A percentile compares a stretch with the other conserved stretches of the same genome.
phyloP scores from a whole-genome alignment of 179 eudicot genomes.

The Heliamphora ciliata region DNA sequence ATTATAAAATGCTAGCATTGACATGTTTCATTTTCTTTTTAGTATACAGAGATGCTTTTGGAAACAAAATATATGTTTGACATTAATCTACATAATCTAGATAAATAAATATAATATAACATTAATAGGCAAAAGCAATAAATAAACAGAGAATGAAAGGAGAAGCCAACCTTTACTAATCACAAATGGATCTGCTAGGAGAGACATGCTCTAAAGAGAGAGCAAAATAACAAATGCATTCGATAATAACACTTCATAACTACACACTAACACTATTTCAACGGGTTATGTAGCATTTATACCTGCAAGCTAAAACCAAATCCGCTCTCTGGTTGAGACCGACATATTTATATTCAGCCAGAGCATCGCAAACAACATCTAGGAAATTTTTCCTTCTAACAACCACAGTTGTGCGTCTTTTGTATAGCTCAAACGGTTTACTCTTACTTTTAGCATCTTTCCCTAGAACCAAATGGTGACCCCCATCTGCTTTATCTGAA shows the following conservation, averaged over 20 bases:
- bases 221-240: neutral
- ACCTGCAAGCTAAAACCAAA: slow-evolving; percentile 94
- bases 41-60: neutral
- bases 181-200: neutral
- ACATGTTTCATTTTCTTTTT: neutral
- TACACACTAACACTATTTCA: neutral
- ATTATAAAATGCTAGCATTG: neutral
- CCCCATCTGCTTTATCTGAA: slow-evolving; percentile 28
- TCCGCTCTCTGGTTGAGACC: slow-evolving; percentile 87
- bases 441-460: slow-evolving; percentile 33
- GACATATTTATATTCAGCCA: slow-evolving; percentile 81
- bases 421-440: slow-evolving; percentile 64
- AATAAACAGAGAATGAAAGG: neutral
- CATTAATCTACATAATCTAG: neutral
- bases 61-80: neutral
- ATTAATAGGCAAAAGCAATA: too few species aligned
- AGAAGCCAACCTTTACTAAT: neutral
- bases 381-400: slow-evolving; percentile 58
- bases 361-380: slow-evolving; percentile 79
- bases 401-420: slow-evolving; percentile 69
- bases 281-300: neutral
- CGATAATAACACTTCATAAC: neutral
- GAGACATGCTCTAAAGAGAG: too few species aligned
- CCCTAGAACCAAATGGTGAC: slow-evolving; percentile 23
- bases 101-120: too few species aligned